These are phyloP conservation scores for Suillus lakei DNA, from an alignment of 768 basidiomycete genomes.

Conservation along the genomic window DNA sequence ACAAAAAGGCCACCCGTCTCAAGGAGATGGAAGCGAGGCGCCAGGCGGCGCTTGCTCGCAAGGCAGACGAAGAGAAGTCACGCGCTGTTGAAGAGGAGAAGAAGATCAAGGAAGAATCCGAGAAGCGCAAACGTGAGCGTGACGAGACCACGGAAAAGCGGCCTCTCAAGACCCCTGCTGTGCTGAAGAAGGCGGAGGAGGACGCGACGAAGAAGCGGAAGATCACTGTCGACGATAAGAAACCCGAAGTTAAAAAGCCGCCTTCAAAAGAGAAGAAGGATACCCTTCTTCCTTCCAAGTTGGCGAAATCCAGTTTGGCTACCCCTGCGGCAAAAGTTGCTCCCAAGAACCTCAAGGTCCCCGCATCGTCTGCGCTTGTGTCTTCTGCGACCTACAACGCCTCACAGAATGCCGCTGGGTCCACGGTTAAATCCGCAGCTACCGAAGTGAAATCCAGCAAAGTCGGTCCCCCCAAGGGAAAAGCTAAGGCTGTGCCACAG, in stretches of 20 bases:
- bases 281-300: constrained; percentile 29
- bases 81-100: constrained; percentile 69
- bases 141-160: constrained; percentile 79
- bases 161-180: constrained; percentile 49
- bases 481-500: constrained; percentile 48
- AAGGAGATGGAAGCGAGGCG: constrained; percentile 86
- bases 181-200: constrained; percentile 72
- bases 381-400: constrained; percentile 47
- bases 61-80: constrained; percentile 77
- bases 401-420: constrained; percentile 34
- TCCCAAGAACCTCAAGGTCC: constrained; percentile 45
- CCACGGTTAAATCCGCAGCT: constrained; percentile 36
- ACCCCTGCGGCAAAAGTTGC: constrained; percentile 29
- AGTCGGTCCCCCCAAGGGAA: constrained; percentile 47
- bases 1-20: constrained; percentile 73
- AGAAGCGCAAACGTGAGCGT: constrained; percentile 80
- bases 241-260: constrained; percentile 63
- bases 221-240: constrained; percentile 59
- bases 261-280: constrained; percentile 59
- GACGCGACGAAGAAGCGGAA: constrained; percentile 77
- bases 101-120: constrained; percentile 73
- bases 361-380: constrained; percentile 35
- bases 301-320: constrained; percentile 31
- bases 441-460: constrained; percentile 41
- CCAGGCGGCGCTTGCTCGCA: constrained; percentile 70